Evolutionary conservation across 192 early-diverging fungal species (phyloP), one percentile per base, ranked within the genome.

Genomic region (Pilaira anomala): DNA sequence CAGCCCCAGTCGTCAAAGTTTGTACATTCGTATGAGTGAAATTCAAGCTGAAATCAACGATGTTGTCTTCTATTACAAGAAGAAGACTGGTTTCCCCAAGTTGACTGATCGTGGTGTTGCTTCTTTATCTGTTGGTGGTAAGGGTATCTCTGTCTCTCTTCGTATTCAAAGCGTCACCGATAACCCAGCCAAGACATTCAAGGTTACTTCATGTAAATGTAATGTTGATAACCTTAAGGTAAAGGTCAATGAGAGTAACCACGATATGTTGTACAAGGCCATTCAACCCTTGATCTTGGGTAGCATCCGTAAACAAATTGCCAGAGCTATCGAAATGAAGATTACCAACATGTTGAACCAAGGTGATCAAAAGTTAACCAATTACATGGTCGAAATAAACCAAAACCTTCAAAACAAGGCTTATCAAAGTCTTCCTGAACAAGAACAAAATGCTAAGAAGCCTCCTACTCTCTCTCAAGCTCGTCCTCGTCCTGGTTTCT

Each of bases 21-120:
- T 78, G 11, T 57, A 58, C 39, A 41, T 78, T 60, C 6, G 60
- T 16, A 68, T 78, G 63, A 19, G 69, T 3, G 76, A 73, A 44
- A 59, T 78, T 4, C 72, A 78, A 41, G 68, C 72, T n/a, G 60
- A 52, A 6, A 55, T 74, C 16, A 65, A 73, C 7, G 52, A 72
- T 30, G 76, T 78, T 11, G 69, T 69, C 25, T 78, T 72, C 29
- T 69, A 68, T 19, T 62, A 72, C 63, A 71, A 69, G 60, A 74
- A 67, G 55, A 78, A 78, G 41, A 68, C 71, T 4, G 72, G 76
- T 3, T 66, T 66, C n/a, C 73, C 74, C 40, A 66, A 48, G 16
- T 51, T 74, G 18, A 45, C 66, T 48, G 76, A 78, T 36, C 63
- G 63, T 11, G 76, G 76, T 33, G 49, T 74, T 40, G 76, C 76